Conservation (phyloP, 306 rosid species). For the Cicer arietinum region DNA sequence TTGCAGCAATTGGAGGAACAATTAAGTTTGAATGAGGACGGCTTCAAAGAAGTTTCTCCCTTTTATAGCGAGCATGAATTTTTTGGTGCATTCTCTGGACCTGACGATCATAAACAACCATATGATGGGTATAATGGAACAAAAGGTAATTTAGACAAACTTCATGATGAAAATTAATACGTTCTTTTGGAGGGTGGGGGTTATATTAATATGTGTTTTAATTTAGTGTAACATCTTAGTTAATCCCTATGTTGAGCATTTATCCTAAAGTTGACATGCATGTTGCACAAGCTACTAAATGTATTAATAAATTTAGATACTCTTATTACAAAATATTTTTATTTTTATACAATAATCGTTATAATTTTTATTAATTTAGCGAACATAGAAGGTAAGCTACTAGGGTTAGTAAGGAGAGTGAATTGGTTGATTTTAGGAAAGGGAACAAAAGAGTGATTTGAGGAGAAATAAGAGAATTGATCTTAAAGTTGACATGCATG, state of each 20-base stretch:
- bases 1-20: conserved; percentile 73
- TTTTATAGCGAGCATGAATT: conserved; percentile 37
- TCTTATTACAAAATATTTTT: not conserved
- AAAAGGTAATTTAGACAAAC: conserved; percentile 58
- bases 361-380: not conserved
- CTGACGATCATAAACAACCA: conserved; percentile 51
- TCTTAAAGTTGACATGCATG: too few species aligned
- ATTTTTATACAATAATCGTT: not conserved
- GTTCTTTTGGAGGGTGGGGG: not conserved
- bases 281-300: conserved; percentile 3
- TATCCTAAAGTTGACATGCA: conserved; percentile 18
- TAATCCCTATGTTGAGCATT: conserved; percentile 11
- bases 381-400: conserved; percentile 2
- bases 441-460: not conserved
- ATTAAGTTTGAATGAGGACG: conserved; percentile 72
- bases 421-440: conserved; percentile 6
- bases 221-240: conserved; percentile 18
- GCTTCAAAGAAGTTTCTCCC: conserved; percentile 49
- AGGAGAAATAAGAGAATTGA: too few species aligned
- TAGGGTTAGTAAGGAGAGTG: too few species aligned
- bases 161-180: conserved; percentile 25
- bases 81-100: conserved; percentile 50
- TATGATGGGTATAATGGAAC: conserved; percentile 49
- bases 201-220: conserved; percentile 15
- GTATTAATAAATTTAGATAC: not conserved